Evolutionary conservation across 2,329 filamentous ascomycete genomes (phyloP).

Genomic region (Epichloe hybrida): DNA sequence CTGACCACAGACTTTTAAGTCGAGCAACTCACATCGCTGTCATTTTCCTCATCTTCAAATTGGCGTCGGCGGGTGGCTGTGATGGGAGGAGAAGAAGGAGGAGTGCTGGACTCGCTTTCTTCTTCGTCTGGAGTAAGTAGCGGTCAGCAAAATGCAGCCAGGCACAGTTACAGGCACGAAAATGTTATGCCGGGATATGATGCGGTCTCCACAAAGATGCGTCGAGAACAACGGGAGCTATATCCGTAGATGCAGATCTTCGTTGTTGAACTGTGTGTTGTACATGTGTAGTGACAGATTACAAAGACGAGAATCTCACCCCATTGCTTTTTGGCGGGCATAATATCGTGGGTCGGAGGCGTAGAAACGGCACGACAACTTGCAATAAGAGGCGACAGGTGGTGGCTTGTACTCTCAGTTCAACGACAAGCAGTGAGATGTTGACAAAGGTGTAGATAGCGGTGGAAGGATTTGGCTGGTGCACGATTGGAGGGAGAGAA

Average conservation of each 20-base stretch:
- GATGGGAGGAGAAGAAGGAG: conserved; percentile 24
- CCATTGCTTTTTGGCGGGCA: conserved; percentile 30
- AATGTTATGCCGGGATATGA: conserved; percentile 1
- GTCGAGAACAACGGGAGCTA: neutral
- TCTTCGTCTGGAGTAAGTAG: conserved; percentile 23
- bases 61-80: conserved; percentile 35
- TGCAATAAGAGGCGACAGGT: neutral
- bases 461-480: neutral
- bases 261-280: neutral
- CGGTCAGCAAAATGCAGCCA: conserved; percentile 11
- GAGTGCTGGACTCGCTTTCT: conserved; percentile 23
- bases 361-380: neutral
- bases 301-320: conserved; percentile 18
- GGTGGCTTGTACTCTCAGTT: neutral
- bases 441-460: neutral
- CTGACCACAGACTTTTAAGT: neutral
- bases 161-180: conserved; percentile 1
- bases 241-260: conserved; percentile 2
- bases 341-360: conserved; percentile 17
- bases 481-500: neutral
- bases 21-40: conserved; percentile 52
- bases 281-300: conserved; percentile 5
- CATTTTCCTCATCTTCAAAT: conserved; percentile 88
- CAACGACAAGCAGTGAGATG: neutral
- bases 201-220: conserved; percentile 3